These are phyloP conservation scores for Cymodocea nodosa DNA, from an alignment of 116 monocot genomes.

Conservation along the genomic window DNA sequence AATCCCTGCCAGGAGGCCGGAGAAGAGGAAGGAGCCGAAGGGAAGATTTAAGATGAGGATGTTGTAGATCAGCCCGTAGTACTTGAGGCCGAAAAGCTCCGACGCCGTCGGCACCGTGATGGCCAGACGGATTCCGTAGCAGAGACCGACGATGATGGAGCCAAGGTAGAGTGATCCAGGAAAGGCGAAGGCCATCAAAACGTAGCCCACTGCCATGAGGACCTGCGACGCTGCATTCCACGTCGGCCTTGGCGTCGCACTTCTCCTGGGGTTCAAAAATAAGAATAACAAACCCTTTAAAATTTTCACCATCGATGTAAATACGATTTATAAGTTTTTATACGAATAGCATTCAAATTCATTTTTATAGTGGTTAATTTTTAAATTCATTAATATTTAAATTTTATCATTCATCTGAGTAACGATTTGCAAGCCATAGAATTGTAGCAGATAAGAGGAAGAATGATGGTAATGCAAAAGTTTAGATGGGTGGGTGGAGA, in stretches of 20 bases:
- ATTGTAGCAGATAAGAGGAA: too few species aligned
- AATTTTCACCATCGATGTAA: too few species aligned
- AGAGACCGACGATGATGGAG: constrained; percentile 71
- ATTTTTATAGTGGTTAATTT: too few species aligned
- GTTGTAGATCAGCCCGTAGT: constrained; percentile 95
- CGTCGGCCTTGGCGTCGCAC: constrained; percentile 57
- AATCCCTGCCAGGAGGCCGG: constrained; percentile 79
- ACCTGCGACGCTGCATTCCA: constrained; percentile 94
- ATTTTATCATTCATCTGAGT: too few species aligned
- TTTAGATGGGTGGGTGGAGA: too few species aligned
- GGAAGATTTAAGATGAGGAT: constrained; percentile 92
- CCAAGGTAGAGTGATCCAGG: constrained; percentile 91
- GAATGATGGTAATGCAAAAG: too few species aligned
- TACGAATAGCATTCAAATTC: too few species aligned
- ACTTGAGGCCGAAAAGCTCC: constrained; percentile 84
- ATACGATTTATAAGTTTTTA: too few species aligned
- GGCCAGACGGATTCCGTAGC: constrained; percentile 85
- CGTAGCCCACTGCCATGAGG: constrained; percentile 69
- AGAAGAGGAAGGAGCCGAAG: constrained; percentile 96
- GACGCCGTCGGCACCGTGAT: constrained; percentile 75
- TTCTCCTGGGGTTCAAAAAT: constrained; percentile 40
- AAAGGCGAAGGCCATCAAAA: constrained; percentile 57
- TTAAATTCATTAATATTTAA: too few species aligned
- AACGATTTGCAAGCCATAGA: too few species aligned
- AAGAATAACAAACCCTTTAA: not conserved